Conservation (phyloP, 1,139 yeast species). For the Taphrina betulina region DNA sequence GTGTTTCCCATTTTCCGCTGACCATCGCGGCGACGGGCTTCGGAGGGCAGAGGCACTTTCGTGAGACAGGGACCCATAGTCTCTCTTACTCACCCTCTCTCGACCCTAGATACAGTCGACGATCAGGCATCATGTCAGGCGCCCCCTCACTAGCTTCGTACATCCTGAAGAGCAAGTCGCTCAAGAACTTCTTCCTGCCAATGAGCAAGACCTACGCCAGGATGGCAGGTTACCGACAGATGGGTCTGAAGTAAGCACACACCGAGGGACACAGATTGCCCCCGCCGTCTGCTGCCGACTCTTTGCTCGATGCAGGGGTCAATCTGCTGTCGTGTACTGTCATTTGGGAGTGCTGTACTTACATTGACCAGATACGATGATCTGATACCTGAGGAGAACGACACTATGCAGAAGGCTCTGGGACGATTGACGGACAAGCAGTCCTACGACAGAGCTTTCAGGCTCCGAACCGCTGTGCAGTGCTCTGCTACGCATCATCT, state of each 20-base stretch:
- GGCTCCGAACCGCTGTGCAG: conserved; percentile 90
- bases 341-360: background rate
- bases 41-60: no score
- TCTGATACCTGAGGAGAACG: conserved; percentile 80
- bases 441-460: conserved; percentile 84
- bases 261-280: no score
- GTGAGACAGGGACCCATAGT: no score
- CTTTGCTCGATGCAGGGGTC: no score
- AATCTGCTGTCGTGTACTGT: no score
- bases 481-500: conserved; percentile 78
- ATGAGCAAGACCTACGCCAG: conserved; percentile 33
- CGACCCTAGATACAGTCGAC: no score
- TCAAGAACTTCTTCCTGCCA: conserved; percentile 30
- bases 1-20: no score
- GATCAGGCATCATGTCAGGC: conserved; percentile 32
- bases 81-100: no score
- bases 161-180: conserved; percentile 32
- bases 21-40: no score
- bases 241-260: conserved; percentile 34
- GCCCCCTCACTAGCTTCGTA: conserved; percentile 32
- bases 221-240: conserved; percentile 35
- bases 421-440: conserved; percentile 81
- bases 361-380: conserved; percentile 62
- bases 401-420: conserved; percentile 81
- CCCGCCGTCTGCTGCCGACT: background rate